These are phyloP conservation scores for Monilinia aucupariae DNA, from an alignment of 2,329 filamentous ascomycete genomes.

Conservation along the genomic window DNA sequence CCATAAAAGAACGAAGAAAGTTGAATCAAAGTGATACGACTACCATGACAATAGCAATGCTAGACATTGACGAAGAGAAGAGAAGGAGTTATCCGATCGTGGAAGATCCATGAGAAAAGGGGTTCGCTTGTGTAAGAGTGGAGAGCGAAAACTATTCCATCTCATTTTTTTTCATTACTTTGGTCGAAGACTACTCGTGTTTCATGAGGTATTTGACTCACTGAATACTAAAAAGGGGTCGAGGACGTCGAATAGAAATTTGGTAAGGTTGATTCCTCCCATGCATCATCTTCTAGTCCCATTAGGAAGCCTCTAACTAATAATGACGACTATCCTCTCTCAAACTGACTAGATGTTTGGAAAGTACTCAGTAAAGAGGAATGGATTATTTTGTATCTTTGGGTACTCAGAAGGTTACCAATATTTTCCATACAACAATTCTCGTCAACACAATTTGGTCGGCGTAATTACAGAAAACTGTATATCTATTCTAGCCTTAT, in stretches of 20 bases:
- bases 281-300: neutral
- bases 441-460: neutral
- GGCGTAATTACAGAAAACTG: neutral
- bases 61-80: too few relatives aligned
- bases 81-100: neutral
- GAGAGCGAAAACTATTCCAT: neutral
- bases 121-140: conserved; percentile 6
- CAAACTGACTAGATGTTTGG: neutral
- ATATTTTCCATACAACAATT: neutral
- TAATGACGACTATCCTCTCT: neutral
- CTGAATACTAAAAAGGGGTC: neutral
- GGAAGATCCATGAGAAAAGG: conserved; percentile 6
- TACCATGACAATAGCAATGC: neutral
- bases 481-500: neutral
- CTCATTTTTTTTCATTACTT: neutral
- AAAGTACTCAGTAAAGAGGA: neutral
- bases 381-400: too few relatives aligned
- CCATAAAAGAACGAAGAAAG: neutral
- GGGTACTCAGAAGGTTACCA: neutral
- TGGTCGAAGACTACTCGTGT: neutral
- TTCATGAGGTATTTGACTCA: too few relatives aligned
- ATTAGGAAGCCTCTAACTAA: neutral
- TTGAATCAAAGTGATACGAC: neutral
- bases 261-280: neutral
- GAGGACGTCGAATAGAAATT: neutral